Evolutionary conservation across 805 yeast genomes (phyloP).

Genomic region (Scheffersomyces amazonensis): DNA sequence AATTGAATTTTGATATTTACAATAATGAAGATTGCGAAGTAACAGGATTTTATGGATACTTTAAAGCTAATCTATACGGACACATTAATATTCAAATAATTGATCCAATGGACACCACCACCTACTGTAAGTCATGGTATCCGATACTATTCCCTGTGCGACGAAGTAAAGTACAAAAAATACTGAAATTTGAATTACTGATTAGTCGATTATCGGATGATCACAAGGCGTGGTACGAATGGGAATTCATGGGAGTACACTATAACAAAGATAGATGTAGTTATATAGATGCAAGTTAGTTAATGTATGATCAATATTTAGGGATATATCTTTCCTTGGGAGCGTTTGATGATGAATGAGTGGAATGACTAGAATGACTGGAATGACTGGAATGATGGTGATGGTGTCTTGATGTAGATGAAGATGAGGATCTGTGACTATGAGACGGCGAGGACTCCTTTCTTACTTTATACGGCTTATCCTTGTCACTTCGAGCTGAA

Average conservation of each 20-base stretch:
- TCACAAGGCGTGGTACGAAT: conserved; percentile 21
- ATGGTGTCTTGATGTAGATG: neutral
- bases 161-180: conserved; percentile 3
- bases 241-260: conserved; percentile 16
- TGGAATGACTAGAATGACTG: no score
- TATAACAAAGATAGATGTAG: conserved; percentile 19
- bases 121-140: conserved; percentile 35
- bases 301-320: no score
- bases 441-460: conserved; percentile 1
- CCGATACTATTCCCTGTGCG: conserved; percentile 35
- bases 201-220: conserved; percentile 7
- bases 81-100: conserved; percentile 53
- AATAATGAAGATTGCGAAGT: conserved; percentile 18
- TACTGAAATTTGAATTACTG: conserved; percentile 8
- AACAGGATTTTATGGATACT: conserved; percentile 77
- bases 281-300: no score
- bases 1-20: neutral
- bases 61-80: conserved; percentile 65
- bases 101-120: conserved; percentile 21
- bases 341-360: neutral
- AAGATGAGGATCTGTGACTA: neutral
- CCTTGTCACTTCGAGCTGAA: neutral
- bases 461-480: conserved; percentile 1
- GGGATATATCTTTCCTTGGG: no score
- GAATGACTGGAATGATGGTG: neutral